Evolutionary conservation across 2,329 filamentous ascomycete genomes (phyloP).

Genomic region (Erysiphe pulchra): DNA sequence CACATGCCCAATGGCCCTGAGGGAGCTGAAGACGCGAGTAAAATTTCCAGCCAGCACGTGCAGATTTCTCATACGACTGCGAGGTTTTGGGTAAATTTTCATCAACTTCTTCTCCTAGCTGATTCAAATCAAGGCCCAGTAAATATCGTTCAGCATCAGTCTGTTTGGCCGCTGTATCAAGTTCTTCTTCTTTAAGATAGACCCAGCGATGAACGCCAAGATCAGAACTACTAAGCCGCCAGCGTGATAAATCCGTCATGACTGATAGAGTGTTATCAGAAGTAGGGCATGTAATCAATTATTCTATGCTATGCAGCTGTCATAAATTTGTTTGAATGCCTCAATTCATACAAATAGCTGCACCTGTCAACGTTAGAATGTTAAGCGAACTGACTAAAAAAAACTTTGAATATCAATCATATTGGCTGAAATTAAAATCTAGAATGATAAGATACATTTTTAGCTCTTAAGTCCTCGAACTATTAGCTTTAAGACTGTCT

Average conservation of each 20-base stretch:
- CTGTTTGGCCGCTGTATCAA: slow-evolving; percentile 58
- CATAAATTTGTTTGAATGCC: no score
- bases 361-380: no score
- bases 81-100: neutral
- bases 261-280: no score
- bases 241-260: slow-evolving; percentile 51
- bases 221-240: slow-evolving; percentile 58
- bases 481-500: no score
- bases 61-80: slow-evolving; percentile 32
- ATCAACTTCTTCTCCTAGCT: slow-evolving; percentile 32
- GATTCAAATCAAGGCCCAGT: slow-evolving; percentile 29
- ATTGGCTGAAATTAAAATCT: no score
- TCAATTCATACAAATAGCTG: no score
- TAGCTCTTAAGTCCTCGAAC: no score
- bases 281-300: no score
- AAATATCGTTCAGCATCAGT: slow-evolving; percentile 73
- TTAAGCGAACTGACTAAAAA: no score
- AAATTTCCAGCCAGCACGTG: slow-evolving; percentile 51
- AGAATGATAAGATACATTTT: no score
- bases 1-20: slow-evolving; percentile 84
- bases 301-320: no score
- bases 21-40: slow-evolving; percentile 74
- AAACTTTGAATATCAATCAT: no score
- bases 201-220: slow-evolving; percentile 81
- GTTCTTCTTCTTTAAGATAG: slow-evolving; percentile 51